Evolutionary conservation across 768 basidiomycete species (phyloP).

Genomic region (Termitomyces sp.): DNA sequence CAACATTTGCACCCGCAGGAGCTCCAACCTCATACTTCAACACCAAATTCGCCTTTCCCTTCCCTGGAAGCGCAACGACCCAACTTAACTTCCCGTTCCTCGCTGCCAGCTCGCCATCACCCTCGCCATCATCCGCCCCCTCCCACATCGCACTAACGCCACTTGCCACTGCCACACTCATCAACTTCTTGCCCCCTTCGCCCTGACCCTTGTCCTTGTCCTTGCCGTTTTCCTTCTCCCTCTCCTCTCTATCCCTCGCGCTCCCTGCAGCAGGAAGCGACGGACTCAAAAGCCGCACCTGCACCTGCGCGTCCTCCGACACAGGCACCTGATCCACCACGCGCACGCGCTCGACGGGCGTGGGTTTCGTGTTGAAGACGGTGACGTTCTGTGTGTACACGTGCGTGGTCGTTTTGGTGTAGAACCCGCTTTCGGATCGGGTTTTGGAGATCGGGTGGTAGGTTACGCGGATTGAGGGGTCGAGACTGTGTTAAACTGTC

Average conservation of each 20-base stretch:
- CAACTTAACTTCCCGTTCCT: slow-evolving; percentile 12
- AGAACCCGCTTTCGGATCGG: slow-evolving; percentile 19
- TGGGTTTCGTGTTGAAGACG: slow-evolving; percentile 19
- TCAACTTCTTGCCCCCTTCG: background rate
- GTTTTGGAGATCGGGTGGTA: slow-evolving; percentile 22
- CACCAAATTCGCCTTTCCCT: slow-evolving; percentile 1
- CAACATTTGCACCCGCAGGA: background rate
- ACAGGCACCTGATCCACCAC: slow-evolving; percentile 21
- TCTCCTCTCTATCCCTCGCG: background rate
- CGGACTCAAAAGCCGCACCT: slow-evolving; percentile 1
- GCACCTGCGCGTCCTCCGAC: slow-evolving; percentile 15
- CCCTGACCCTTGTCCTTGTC: background rate
- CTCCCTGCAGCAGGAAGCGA: background rate
- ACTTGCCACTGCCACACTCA: slow-evolving; percentile 11
- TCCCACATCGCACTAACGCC: slow-evolving; percentile 23
- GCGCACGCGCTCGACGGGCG: slow-evolving; percentile 12
- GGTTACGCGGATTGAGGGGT: slow-evolving; percentile 21
- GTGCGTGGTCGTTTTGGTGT: slow-evolving; percentile 17
- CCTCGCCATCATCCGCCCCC: slow-evolving; percentile 16
- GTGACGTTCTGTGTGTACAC: slow-evolving; percentile 20
- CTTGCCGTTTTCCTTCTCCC: background rate
- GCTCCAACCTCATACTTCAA: slow-evolving; percentile 1
- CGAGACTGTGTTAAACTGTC: slow-evolving; percentile 11
- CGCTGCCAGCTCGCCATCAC: slow-evolving; percentile 4
- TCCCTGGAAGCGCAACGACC: background rate